Percentiles rank a stretch among this genome's conserved stretches.
Conservation (phyloP, 331 rosid genomes). For the Malus hybrid region DNA sequence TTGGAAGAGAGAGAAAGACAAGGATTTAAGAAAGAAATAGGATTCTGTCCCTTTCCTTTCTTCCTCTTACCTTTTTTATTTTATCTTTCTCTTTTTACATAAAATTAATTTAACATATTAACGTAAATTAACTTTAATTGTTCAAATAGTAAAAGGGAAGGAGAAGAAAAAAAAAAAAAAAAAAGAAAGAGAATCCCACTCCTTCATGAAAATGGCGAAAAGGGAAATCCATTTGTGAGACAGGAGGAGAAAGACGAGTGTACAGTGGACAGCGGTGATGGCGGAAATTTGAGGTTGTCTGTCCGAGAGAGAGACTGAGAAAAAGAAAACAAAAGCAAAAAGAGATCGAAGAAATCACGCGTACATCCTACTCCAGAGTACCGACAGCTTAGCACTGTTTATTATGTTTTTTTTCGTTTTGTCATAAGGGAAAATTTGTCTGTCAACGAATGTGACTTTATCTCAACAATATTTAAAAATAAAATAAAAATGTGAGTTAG, state of each 20-base stretch:
- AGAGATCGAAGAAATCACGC: neutral
- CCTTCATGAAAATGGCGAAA: neutral
- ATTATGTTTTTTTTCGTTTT: neutral
- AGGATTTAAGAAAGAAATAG: neutral
- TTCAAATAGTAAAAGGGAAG: no score
- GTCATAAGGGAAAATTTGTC: neutral
- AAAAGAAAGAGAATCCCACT: no score
- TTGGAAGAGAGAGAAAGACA: neutral
- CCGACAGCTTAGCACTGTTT: neutral
- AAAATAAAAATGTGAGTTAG: neutral
- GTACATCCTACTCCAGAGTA: neutral
- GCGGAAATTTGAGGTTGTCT: slow-evolving; percentile 40
- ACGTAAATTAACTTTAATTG: fast-evolving
- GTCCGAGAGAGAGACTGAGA: neutral
- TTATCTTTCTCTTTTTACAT: no score
- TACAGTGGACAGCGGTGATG: slow-evolving; percentile 30
- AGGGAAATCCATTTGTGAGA: neutral
- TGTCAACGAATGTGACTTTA: neutral
- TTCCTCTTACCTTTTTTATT: no score
- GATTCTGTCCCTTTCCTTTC: no score
- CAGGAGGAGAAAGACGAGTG: slow-evolving; percentile 31
- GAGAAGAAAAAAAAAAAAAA: no score
- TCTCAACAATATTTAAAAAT: no score
- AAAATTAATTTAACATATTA: no score
- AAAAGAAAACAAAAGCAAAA: neutral